Percentiles rank a stretch among this genome's conserved stretches.
These are phyloP conservation scores for Pichia sp. DNA, from an alignment of 1,139 yeast species.

Conservation along the genomic window DNA sequence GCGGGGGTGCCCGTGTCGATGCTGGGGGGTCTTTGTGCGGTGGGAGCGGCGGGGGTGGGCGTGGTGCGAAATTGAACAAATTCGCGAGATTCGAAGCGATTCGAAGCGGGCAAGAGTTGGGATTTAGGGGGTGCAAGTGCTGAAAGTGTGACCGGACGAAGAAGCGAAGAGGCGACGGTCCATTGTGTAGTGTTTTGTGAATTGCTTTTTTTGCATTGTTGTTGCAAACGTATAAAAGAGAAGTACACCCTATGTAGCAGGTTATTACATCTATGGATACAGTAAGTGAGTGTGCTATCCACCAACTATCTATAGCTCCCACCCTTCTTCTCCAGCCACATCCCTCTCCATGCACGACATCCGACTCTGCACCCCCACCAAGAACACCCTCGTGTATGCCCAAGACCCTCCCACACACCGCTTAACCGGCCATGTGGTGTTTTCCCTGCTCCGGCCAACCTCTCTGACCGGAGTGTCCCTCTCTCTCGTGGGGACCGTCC, in stretches of 20 bases:
- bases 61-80: neutral
- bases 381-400: constrained; percentile 43
- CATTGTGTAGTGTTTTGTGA: neutral
- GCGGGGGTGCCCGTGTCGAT: neutral
- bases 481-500: neutral
- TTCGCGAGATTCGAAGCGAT: no score
- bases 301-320: neutral
- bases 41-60: neutral
- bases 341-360: constrained; percentile 16
- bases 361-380: constrained; percentile 44
- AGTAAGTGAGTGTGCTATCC: neutral
- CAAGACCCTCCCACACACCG: constrained; percentile 51
- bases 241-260: neutral
- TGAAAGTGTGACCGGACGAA: neutral
- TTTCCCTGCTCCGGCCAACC: neutral
- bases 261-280: no score
- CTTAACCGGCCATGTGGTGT: constrained; percentile 41
- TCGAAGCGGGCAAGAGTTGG: no score
- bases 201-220: neutral
- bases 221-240: neutral
- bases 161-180: neutral
- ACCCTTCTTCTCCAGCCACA: neutral
- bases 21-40: neutral
- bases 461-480: neutral
- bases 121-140: no score